Conservation (phyloP, 139 green algal genomes). For the Chlamydomonas incerta region DNA sequence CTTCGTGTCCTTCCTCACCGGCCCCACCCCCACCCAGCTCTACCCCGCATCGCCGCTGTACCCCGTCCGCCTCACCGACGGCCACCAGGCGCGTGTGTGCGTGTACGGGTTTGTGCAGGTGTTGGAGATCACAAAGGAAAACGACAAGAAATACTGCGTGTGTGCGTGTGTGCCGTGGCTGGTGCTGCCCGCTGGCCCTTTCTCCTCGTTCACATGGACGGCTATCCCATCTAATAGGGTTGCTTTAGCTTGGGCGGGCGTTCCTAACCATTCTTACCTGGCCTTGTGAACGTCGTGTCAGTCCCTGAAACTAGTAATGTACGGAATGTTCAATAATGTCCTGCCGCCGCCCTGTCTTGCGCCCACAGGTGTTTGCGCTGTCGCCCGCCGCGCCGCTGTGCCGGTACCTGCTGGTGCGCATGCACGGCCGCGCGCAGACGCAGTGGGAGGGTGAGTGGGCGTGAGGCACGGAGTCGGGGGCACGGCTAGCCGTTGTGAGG, state of each 20-base stretch:
- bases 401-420: conserved; percentile 24
- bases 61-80: conserved; percentile 28
- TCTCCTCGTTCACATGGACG: not conserved
- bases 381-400: conserved; percentile 8
- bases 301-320: not conserved
- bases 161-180: too few relatives aligned
- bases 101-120: not conserved
- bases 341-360: too few relatives aligned
- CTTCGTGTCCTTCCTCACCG: conserved; percentile 40
- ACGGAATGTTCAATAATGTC: too few relatives aligned
- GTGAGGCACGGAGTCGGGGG: too few relatives aligned
- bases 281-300: too few relatives aligned
- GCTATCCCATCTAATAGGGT: not conserved
- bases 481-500: too few relatives aligned
- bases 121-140: not conserved
- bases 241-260: not conserved
- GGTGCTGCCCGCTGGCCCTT: not conserved
- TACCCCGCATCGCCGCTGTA: conserved; percentile 47
- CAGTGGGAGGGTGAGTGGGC: conserved; percentile 49
- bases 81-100: conserved; percentile 1
- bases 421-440: conserved; percentile 43
- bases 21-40: conserved; percentile 47
- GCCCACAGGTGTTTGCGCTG: conserved; percentile 16
- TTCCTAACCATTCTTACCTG: too few relatives aligned
- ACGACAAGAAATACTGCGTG: too few relatives aligned